phyloP scores from a whole-genome alignment of 2,329 filamentous ascomycete species.

The Emericellopsis cladophorae region DNA sequence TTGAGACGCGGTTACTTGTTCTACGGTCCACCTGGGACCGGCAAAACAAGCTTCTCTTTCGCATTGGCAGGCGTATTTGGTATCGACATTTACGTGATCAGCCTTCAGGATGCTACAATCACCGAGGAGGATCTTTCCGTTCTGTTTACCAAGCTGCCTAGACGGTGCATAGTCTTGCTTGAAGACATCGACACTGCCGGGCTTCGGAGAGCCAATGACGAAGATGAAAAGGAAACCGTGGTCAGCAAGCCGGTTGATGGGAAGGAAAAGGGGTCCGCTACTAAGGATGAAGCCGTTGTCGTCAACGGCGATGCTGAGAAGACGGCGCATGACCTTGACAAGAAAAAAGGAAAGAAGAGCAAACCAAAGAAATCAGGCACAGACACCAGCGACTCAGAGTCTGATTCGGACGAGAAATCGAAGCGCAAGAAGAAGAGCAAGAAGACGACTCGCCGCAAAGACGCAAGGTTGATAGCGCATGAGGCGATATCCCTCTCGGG shows the following conservation, averaged over 20 bases:
- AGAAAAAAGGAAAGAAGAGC: conserved; percentile 14
- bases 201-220: conserved; percentile 26
- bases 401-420: conserved; percentile 7
- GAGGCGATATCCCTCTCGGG: conserved; percentile 61
- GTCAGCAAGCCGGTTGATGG: conserved; percentile 11
- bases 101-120: conserved; percentile 40
- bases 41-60: conserved; percentile 57
- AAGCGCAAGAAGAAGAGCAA: conserved; percentile 6
- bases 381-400: conserved; percentile 8
- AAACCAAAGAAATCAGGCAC: conserved; percentile 8
- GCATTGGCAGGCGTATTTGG: conserved; percentile 54
- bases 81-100: conserved; percentile 53
- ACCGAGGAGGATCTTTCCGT: conserved; percentile 47
- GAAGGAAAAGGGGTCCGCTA: conserved; percentile 3
- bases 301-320: conserved; percentile 4
- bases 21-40: conserved; percentile 61
- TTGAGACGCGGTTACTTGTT: conserved; percentile 69
- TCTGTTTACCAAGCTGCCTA: conserved; percentile 48
- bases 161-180: conserved; percentile 51
- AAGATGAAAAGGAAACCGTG: conserved; percentile 16
- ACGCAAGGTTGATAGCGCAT: conserved; percentile 8
- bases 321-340: not conserved
- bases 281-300: conserved; percentile 6
- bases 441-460: conserved; percentile 8
- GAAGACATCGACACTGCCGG: conserved; percentile 61